These are phyloP conservation scores for Echeveria elegans DNA, from an alignment of 164 flowering plant species.

Conservation along the genomic window DNA sequence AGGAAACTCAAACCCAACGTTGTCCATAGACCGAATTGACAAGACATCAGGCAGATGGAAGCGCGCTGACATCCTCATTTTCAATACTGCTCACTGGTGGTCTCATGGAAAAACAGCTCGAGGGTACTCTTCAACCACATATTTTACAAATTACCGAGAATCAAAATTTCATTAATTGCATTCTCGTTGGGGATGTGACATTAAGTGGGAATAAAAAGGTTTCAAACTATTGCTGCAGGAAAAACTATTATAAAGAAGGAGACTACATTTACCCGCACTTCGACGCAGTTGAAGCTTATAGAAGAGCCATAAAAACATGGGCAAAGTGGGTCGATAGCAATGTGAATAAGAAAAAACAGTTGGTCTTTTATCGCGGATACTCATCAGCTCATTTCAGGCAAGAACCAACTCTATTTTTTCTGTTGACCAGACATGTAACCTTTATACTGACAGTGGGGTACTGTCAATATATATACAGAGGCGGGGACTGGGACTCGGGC, in stretches of 20 bases:
- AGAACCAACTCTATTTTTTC: background rate
- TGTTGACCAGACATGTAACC: background rate
- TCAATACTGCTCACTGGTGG: conserved; percentile 99
- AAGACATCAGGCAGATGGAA: conserved; percentile 65
- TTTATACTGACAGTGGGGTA: background rate
- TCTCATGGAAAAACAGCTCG: conserved; percentile 89
- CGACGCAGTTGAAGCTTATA: conserved; percentile 76
- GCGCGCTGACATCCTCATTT: conserved; percentile 75
- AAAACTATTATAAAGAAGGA: conserved; percentile 84
- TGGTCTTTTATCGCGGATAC: conserved; percentile 83
- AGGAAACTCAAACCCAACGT: conserved; percentile 71
- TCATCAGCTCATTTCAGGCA: conserved; percentile 91
- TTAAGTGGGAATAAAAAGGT: background rate
- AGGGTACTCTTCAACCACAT: conserved; percentile 37
- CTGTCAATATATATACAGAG: conserved; percentile 32
- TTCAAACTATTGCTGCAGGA: conserved; percentile 34
- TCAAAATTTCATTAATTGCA: background rate
- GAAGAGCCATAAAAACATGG: conserved; percentile 80
- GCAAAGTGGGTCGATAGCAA: conserved; percentile 70
- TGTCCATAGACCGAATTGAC: conserved; percentile 75
- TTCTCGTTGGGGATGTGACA: background rate
- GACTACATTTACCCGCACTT: conserved; percentile 61
- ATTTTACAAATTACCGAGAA: background rate
- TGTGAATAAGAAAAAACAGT: conserved; percentile 36
- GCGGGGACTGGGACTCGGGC: conserved; percentile 98